Base-by-base conservation (phyloP, 1,284 basidiomycete species). In the Gomphus bonarii region DNA sequence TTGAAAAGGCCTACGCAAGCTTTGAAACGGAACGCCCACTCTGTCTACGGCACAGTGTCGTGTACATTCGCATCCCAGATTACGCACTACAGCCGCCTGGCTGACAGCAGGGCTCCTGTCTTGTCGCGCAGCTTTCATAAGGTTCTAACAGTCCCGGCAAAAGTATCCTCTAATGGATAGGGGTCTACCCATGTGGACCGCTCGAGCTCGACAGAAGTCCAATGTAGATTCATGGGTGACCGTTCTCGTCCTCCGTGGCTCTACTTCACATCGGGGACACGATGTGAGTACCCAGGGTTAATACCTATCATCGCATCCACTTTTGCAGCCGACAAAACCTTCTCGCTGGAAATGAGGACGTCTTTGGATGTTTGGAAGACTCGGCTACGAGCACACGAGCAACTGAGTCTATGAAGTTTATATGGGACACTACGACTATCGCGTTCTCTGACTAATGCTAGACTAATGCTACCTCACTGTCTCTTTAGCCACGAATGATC, bases 1-100 rank as follows among this genome's bases (percentile, higher is more conserved):
- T 50, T 50, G 54, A 56, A 56, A 25, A n/a, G 35, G n/a, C 25
- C n/a, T 18, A 53, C 36, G 20, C 25, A 31, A 18, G 50, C 50
- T 10, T 30, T 10, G 8, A 25, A 8, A 11, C 20, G 20, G 47
- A 18, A 14, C 28, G 48, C 12, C 25, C 33, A n/a, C 48, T 20
- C 28, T 38, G 36, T 20, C 28, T 38, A 11, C 36, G 36, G 16
- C 38, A 40, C 38, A 18, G 38, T 38, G 10, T n/a, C n/a, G 1
- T 16, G 16, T n/a, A 18, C 38, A 18, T 2, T 38, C 16, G 5
- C 38, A 40, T 40, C 38, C 3, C 38, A 40, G 3, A 10, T 35
- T 35, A 35, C 11, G 33, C 33, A 35, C 33, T 9, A 35, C 11
- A 43, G 18, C 20, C 42, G 18, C 38, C 25, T 25, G 6, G 38